Conservation (phyloP, 2,329 filamentous ascomycete genomes). For the Amphichorda felina region DNA sequence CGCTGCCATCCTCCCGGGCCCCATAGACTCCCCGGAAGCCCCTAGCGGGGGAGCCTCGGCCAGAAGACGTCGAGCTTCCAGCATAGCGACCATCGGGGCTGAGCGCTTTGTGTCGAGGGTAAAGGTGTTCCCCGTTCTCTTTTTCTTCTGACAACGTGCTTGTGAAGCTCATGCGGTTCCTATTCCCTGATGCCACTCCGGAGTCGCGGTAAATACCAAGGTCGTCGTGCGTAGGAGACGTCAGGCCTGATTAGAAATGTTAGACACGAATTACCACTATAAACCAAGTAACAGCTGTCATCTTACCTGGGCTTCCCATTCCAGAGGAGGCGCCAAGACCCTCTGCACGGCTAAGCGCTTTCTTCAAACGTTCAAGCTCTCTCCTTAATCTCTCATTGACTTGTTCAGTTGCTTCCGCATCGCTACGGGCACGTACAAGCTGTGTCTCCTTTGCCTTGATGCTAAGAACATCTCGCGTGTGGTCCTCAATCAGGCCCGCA, state of each 20-base stretch:
- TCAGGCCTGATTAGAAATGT: conserved; percentile 12
- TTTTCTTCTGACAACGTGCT: conserved; percentile 66
- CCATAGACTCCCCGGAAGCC: conserved; percentile 37
- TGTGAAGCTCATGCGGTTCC: conserved; percentile 48
- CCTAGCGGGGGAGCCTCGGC: conserved; percentile 46
- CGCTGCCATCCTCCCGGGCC: conserved; percentile 20
- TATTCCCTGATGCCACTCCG: conserved; percentile 22
- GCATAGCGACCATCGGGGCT: conserved; percentile 42
- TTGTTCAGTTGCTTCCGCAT: conserved; percentile 80
- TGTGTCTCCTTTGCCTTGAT: conserved; percentile 99
- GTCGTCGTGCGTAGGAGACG: conserved; percentile 46
- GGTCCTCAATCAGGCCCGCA: conserved; percentile 90
- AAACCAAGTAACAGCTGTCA: background rate
- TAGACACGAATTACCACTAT: background rate
- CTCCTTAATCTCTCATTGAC: conserved; percentile 73
- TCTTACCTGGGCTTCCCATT: conserved; percentile 23
- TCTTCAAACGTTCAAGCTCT: conserved; percentile 88
- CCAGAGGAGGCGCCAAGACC: conserved; percentile 27
- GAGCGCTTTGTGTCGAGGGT: conserved; percentile 33
- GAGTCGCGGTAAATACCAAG: conserved; percentile 46
- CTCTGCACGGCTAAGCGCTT: conserved; percentile 58
- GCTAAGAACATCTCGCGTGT: conserved; percentile 86
- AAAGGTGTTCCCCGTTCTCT: conserved; percentile 50
- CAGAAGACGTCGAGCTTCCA: conserved; percentile 38
- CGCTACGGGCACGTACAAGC: conserved; percentile 79